phyloP scores from a whole-genome alignment of 78 protist genomes.

The Guillardia theta region DNA sequence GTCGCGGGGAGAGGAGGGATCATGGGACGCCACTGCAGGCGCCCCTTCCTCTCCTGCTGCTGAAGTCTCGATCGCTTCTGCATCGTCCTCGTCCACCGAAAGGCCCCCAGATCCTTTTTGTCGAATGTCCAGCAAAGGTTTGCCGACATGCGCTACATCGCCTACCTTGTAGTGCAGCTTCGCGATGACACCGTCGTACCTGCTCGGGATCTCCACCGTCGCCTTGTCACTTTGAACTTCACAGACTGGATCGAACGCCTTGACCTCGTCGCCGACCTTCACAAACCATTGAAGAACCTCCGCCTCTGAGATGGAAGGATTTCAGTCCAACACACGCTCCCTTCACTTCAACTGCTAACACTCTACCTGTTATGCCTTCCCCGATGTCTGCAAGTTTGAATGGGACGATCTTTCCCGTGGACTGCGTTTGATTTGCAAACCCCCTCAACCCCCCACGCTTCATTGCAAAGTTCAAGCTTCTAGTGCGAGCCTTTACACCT shows the following conservation, averaged over 20 bases:
- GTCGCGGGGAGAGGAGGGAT: too few species aligned
- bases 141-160: conserved; percentile 21
- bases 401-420: background rate
- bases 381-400: conserved; percentile 30
- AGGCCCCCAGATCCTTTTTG: background rate
- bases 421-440: background rate
- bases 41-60: too few species aligned
- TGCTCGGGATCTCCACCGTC: conserved; percentile 1
- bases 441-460: background rate
- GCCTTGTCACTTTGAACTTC: conserved; percentile 46
- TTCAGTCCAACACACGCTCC: background rate
- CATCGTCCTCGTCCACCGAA: too few species aligned
- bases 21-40: too few species aligned
- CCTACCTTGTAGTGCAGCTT: background rate
- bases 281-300: conserved; percentile 17
- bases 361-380: conserved; percentile 12
- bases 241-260: background rate
- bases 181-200: background rate
- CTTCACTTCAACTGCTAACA: background rate
- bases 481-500: too few species aligned
- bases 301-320: background rate
- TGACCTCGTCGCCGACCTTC: conserved; percentile 24
- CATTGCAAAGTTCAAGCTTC: background rate
- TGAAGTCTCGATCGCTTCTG: too few species aligned
- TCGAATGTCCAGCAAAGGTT: background rate